Percentiles rank a stretch among this genome's conserved stretches.
Evolutionary conservation across 768 basidiomycete genomes (phyloP).

Genomic region (Hygrocybe punicea): DNA sequence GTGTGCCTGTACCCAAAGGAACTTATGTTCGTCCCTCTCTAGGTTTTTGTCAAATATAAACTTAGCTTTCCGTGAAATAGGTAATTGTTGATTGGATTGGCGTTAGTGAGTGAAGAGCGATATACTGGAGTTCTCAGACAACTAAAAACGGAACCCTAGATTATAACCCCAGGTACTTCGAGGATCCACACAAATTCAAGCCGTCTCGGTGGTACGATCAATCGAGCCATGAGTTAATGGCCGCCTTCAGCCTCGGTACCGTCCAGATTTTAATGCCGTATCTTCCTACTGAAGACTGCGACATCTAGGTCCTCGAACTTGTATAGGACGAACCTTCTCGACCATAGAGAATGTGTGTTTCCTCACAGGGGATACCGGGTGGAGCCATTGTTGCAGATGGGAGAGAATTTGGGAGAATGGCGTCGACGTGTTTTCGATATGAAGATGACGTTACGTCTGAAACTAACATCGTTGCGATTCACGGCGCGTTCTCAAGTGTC

Average conservation of each 20-base stretch:
- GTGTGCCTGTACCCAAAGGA: conserved; percentile 41
- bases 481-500: neutral
- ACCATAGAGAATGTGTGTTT: conserved; percentile 51
- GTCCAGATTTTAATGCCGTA: neutral
- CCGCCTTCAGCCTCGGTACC: conserved; percentile 47
- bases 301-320: conserved; percentile 45
- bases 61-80: conserved; percentile 26
- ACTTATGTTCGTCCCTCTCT: conserved; percentile 25
- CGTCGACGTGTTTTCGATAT: conserved; percentile 36
- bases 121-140: neutral
- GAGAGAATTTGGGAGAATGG: conserved; percentile 42
- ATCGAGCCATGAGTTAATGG: conserved; percentile 42
- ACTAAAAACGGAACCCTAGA: conserved; percentile 26
- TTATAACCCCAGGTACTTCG: conserved; percentile 50
- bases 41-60: neutral
- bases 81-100: conserved; percentile 45
- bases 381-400: conserved; percentile 40
- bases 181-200: conserved; percentile 45
- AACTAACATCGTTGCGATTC: conserved; percentile 8
- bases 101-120: conserved; percentile 38
- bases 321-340: conserved; percentile 56
- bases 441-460: conserved; percentile 19
- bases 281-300: neutral
- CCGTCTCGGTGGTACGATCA: conserved; percentile 51
- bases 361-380: conserved; percentile 54